Conservation (phyloP, 31 red algal genomes). For the Odonthalia washingtoniensis region DNA sequence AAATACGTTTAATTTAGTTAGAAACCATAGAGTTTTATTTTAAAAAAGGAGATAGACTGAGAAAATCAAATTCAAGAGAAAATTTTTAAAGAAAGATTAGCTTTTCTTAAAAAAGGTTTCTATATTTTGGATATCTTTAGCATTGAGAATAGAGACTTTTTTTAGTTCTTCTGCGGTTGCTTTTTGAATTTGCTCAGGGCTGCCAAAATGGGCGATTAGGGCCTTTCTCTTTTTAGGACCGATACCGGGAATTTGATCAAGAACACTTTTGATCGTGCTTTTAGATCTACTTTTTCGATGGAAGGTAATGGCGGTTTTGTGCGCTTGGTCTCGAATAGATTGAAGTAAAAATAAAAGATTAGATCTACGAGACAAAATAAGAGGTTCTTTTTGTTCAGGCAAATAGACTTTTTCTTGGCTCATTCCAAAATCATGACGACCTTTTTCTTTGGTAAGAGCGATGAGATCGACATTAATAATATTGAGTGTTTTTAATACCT, state of each 20-base stretch:
- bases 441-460: slow-evolving; percentile 62
- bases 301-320: slow-evolving; percentile 58
- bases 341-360: slow-evolving; percentile 51
- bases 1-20: no score
- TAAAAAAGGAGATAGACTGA: no score
- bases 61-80: no score
- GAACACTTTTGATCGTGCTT: not conserved
- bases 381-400: slow-evolving; percentile 6
- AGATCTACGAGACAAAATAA: not conserved
- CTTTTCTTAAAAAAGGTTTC: no score
- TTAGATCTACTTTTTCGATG: slow-evolving; percentile 66
- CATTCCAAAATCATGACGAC: slow-evolving; percentile 32
- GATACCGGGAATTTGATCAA: slow-evolving; percentile 19
- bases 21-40: no score
- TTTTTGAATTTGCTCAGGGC: not conserved
- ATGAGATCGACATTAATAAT: slow-evolving; percentile 40
- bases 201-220: slow-evolving; percentile 9
- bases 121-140: no score
- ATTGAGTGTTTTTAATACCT: slow-evolving; percentile 34
- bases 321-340: slow-evolving; percentile 81
- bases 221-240: slow-evolving; percentile 21
- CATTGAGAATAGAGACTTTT: not conserved
- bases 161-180: slow-evolving; percentile 15
- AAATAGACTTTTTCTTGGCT: slow-evolving; percentile 37
- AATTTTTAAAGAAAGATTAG: no score